Base-by-base conservation (phyloP, 805 yeast species). In the Metschnikowia aberdeeniae region DNA sequence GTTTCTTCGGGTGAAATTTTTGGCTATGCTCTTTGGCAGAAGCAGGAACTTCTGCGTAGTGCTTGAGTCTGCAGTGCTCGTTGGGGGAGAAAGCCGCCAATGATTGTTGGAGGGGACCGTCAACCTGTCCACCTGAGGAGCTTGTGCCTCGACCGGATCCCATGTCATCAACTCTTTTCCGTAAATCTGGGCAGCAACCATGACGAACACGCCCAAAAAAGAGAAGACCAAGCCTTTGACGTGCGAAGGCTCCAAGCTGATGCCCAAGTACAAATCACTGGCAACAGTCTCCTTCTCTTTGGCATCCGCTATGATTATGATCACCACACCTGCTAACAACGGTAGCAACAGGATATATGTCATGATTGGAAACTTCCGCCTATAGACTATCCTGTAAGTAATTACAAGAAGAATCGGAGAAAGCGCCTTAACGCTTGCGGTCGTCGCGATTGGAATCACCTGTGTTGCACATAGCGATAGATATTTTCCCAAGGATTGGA, bases 151-250 rank as follows among this genome's bases (percentile, higher is more conserved):
- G 63, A 66, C 7, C 7, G 53, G 57, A 64, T 31, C 90, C 72
- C 73, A 66, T 1, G 72, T 87, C 50, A 89, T 77, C 33, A 89
- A 81, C 51, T 81, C 83, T 65, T 89, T 89, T 32, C 93, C 89
- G 63, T 87, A 89, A 36, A 89, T 86, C 60, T 89, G 89, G 59
- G 89, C 96, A 2, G 82, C 78, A 5, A 92, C 95, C 68, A 89
- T 89, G 14, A 88, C 79, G 6, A 85, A 61, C 40, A 90, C 77
- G 4, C 93, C 80, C 27, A 80, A 47, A 8, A 83, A 65, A 10
- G 96, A 92, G 57, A 76, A 84, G 2, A 76, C 27, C n/a, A 87
- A 64, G 5, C 97, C 96, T 49, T 71, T 61, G 35, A 80, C 62
- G 52, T 78, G 76, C 9, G 50, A 49, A 8, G 56, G 40, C 36